Evolutionary conservation across 495 filamentous ascomycete species (phyloP).

Genomic region (Penicillium pancosmium): DNA sequence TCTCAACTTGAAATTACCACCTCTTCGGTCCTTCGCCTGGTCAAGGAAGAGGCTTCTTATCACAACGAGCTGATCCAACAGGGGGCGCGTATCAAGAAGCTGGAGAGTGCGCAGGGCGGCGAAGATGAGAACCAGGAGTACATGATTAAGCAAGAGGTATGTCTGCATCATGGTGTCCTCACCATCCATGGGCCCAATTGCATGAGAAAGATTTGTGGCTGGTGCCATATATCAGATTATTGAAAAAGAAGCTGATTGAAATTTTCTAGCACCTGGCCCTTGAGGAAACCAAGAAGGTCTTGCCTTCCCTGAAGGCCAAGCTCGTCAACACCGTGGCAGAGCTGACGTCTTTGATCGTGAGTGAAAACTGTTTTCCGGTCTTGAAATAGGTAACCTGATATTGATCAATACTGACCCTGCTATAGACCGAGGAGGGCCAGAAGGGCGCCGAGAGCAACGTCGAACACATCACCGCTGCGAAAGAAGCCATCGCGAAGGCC

Average conservation of each 20-base stretch:
- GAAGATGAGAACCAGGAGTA: slow-evolving; percentile 71
- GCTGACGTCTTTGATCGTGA: slow-evolving; percentile 66
- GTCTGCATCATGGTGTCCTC: background rate
- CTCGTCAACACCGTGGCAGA: slow-evolving; percentile 67
- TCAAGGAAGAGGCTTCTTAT: slow-evolving; percentile 91
- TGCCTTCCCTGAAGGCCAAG: slow-evolving; percentile 66
- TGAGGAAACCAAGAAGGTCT: slow-evolving; percentile 80
- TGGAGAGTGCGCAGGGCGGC: slow-evolving; percentile 48
- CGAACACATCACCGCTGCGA: slow-evolving; percentile 56
- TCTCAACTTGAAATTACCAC: slow-evolving; percentile 73
- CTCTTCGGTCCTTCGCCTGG: slow-evolving; percentile 72
- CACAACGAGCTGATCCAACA: slow-evolving; percentile 79
- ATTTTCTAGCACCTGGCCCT: slow-evolving; percentile 65
- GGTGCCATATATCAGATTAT: background rate
- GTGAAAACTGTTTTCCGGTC: slow-evolving; percentile 20
- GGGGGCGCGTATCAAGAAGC: slow-evolving; percentile 68
- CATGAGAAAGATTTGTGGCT: too few species aligned
- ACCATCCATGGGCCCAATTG: background rate
- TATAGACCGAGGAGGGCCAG: slow-evolving; percentile 46
- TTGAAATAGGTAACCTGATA: too few species aligned
- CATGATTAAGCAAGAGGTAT: slow-evolving; percentile 81
- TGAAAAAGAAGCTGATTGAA: slow-evolving; percentile 1
- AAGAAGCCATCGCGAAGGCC: slow-evolving; percentile 64
- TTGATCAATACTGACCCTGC: background rate
- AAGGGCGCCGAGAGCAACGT: slow-evolving; percentile 54